Conservation (phyloP, 371 early-diverging fungal genomes). For the Apophysomyces ossiformis region DNA sequence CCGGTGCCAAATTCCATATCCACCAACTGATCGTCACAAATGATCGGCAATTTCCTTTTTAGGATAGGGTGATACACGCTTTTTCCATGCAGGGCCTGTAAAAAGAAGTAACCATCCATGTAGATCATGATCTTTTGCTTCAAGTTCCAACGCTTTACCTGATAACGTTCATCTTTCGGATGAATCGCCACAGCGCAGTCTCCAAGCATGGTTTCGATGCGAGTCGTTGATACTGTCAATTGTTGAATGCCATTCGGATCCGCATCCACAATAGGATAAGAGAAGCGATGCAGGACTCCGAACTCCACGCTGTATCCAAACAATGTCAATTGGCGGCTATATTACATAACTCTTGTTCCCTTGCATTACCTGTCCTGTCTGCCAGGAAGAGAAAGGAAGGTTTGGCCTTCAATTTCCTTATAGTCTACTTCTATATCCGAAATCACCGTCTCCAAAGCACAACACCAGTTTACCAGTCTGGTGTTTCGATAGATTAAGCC, state of each 20-base stretch:
- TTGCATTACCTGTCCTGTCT: constrained; percentile 67
- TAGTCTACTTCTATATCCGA: constrained; percentile 95
- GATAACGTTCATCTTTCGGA: constrained; percentile 89
- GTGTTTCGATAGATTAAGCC: constrained; percentile 93
- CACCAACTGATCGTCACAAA: constrained; percentile 86
- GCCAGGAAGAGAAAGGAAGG: constrained; percentile 72
- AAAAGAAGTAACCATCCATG: neutral
- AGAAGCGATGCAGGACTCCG: constrained; percentile 74
- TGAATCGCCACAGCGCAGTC: constrained; percentile 98
- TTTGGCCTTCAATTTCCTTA: constrained; percentile 64
- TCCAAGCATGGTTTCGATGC: constrained; percentile 99
- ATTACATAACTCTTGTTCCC: constrained; percentile 28
- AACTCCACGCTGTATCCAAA: constrained; percentile 71
- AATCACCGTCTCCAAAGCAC: constrained; percentile 90
- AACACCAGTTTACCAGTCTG: constrained; percentile 95
- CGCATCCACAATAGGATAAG: constrained; percentile 66
- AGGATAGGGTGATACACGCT: constrained; percentile 87
- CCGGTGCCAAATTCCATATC: constrained; percentile 97
- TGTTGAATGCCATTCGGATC: constrained; percentile 56
- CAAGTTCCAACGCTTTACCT: constrained; percentile 27
- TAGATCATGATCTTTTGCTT: neutral
- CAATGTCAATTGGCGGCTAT: constrained; percentile 26
- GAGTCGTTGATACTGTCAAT: constrained; percentile 95
- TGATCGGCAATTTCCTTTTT: constrained; percentile 84
- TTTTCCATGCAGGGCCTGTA: constrained; percentile 77